Base-by-base conservation (phyloP, 805 yeast species). In the Kuraishia molischiana region DNA sequence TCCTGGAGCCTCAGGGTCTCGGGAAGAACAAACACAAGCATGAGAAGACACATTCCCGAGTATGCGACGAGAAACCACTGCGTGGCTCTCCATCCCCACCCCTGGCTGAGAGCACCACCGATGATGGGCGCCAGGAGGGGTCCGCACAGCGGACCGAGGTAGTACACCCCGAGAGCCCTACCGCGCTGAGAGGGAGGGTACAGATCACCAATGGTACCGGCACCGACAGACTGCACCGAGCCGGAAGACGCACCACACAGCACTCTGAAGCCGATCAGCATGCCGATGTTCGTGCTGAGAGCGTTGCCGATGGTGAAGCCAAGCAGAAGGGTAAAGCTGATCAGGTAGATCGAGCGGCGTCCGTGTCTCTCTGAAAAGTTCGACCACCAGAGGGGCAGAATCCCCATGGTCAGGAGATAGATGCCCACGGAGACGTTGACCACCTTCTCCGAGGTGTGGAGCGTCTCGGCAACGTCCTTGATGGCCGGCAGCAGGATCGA, bases 361-460 rank as follows among this genome's bases (percentile, higher is more conserved):
- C 95, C 95, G 44, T 72, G 70, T 37, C 67, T 58, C 52, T 86
- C 95, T 30, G 87, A 77, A 40, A 83, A 69, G 8, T 80, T 74
- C 5, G 90, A 79, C 95, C 95, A 86, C 92, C 95, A 85, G 33
- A 86, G 52, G 2, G 95, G 95, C 48, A 84, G 77, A 1, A 86
- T 63, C 13, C 95, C 95, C 26, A 86, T 51, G 1, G 87, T 66
- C 11, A 85, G 51, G 20, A 85, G 58, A 52, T 85, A 86, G 10
- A 85, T 69, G 46, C 95, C 95, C 37, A 85, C 85, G 2, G 90
- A 76, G 14, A 85, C 67, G 50, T 85, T 85, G 19, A 85, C 85
- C 48, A 73, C 65, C 21, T 77, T 61, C 1, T 69, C 69, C 4
- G 73, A 49, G 0, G 94, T 79, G 32, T 77, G 33, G 14, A 83